phyloP scores from a whole-genome alignment of 108 stramenopile species.

The Thalassiosira profunda region DNA sequence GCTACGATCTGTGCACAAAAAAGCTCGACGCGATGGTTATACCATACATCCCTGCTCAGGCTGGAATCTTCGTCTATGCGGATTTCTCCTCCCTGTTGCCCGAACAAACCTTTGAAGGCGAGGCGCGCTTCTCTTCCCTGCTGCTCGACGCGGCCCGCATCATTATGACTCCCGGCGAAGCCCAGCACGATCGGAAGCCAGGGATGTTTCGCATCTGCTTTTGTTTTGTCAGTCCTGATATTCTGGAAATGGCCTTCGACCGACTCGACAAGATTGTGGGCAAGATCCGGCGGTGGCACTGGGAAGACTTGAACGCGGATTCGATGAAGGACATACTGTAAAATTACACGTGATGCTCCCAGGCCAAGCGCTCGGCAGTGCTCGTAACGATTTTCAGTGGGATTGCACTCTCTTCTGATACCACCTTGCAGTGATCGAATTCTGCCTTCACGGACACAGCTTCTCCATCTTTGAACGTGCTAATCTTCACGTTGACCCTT shows the following conservation, averaged over 20 bases:
- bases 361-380: constrained; percentile 45
- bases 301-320: constrained; percentile 68
- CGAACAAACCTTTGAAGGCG: constrained; percentile 71
- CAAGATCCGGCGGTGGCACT: constrained; percentile 74
- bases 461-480: constrained; percentile 58
- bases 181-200: constrained; percentile 70
- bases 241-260: constrained; percentile 83
- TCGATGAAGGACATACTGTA: constrained; percentile 54
- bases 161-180: constrained; percentile 87
- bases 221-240: constrained; percentile 75
- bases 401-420: constrained; percentile 62
- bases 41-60: constrained; percentile 74
- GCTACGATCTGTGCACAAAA: constrained; percentile 63
- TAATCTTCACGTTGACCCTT: constrained; percentile 78
- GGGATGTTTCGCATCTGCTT: constrained; percentile 94
- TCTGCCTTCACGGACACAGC: constrained; percentile 87
- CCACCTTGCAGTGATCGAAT: constrained; percentile 88
- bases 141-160: constrained; percentile 73
- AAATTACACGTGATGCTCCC: constrained; percentile 8
- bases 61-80: constrained; percentile 88
- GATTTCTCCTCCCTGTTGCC: constrained; percentile 90
- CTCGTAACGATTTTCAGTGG: constrained; percentile 69
- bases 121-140: constrained; percentile 61
- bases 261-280: constrained; percentile 73
- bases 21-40: constrained; percentile 87